phyloP scores from a whole-genome alignment of 345 rosid genomes.

The Toxicodendron radicans region DNA sequence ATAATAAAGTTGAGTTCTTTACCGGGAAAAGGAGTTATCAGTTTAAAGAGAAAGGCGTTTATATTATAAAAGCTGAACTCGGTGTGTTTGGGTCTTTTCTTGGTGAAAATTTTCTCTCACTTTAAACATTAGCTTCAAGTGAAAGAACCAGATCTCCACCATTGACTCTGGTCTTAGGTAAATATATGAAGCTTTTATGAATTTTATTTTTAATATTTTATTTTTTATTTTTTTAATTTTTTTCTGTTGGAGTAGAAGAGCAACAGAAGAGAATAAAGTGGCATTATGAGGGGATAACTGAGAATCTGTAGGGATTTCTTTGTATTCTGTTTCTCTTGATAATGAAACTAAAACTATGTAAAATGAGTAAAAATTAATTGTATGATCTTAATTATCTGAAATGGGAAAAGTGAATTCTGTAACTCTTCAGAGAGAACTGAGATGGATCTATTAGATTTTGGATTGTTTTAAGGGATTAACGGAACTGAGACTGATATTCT shows the following conservation, averaged over 20 bases:
- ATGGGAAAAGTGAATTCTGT: neutral
- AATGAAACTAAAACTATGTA: slow-evolving; percentile 5
- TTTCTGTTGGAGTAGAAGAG: slow-evolving; percentile 16
- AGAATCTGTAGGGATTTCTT: slow-evolving; percentile 36
- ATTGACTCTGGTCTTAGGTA: slow-evolving; percentile 49
- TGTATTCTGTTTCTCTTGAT: neutral
- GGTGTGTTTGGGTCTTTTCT: slow-evolving; percentile 13
- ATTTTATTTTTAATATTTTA: neutral
- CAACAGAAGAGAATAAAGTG: slow-evolving; percentile 41
- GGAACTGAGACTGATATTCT: slow-evolving; percentile 4
- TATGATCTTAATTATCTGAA: neutral
- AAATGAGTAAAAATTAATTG: neutral
- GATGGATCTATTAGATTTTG: slow-evolving; percentile 23
- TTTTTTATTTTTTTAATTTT: neutral
- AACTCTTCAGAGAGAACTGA: neutral
- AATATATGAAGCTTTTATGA: slow-evolving; percentile 16
- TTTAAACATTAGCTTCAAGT: slow-evolving; percentile 8
- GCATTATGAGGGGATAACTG: slow-evolving; percentile 37
- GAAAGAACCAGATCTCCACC: slow-evolving; percentile 52
- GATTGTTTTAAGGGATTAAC: neutral
- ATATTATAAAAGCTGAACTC: slow-evolving; percentile 23
- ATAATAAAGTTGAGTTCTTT: slow-evolving; percentile 18
- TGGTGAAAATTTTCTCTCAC: slow-evolving; percentile 10
- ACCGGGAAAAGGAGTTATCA: slow-evolving; percentile 36
- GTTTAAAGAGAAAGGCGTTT: slow-evolving; percentile 18